Base-by-base conservation (phyloP, 495 filamentous ascomycete species). In the Lasiosphaeria ovina region DNA sequence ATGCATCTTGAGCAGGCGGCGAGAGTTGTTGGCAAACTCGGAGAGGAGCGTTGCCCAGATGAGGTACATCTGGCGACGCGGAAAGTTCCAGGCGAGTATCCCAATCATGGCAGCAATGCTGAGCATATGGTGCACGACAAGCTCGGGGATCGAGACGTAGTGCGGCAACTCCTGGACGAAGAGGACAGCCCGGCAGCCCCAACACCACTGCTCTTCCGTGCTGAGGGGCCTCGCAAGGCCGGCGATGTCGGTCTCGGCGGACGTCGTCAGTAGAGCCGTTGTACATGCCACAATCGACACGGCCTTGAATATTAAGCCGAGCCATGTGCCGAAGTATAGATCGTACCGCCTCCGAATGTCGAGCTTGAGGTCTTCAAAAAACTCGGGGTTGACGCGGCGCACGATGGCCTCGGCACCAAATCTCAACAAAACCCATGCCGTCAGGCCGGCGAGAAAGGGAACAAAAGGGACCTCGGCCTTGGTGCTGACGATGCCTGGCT, bases 161-260 rank as follows among this genome's bases (percentile, higher is more conserved):
- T 64, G 57, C 4, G 62, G 66, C 12, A 68, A 16, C 51, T 68
- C 66, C 44, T 68, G 66, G 42, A 65, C 55, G 51, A 60, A 65
- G 44, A 68, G 61, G 57, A 68, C 57, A 24, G 66, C 59, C 24
- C 66, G 66, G 51, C 66, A 68, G n/a, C 66, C 66, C 66, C 66
- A 68, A 50, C 66, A 68, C 66, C 59, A 62, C 44, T 68, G 66
- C 48, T 68, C 66, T 5, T 57, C 66, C n/a, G 47, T 35, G 44
- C 50, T 65, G 7, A 68, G 57, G 0, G 66, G 66, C 3, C 66
- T 35, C 3, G 58, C 54, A 36, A 68, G 51, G 5, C 66, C 62
- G 10, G 35, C 11, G 36, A 68, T 52, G 49, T 68, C 66, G 36
- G 59, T 65, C 50, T 62, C 55, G 42, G 66, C 54, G 0, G 62